Base-by-base conservation (phyloP, 2,329 filamentous ascomycete species). In the Beauveria asiatica region DNA sequence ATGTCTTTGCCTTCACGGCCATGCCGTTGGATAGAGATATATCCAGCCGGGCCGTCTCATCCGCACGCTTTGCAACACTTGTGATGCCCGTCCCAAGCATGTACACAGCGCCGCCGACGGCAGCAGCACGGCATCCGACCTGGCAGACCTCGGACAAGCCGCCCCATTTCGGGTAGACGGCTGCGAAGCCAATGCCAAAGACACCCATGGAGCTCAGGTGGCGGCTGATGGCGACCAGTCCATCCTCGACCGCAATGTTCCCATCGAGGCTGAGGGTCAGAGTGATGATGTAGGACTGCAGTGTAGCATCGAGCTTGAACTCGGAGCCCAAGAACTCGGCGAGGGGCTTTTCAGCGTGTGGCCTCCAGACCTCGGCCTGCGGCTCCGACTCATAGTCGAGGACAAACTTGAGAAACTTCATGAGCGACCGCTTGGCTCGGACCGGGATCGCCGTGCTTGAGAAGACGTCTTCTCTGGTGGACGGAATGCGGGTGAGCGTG, bases 371-470 rank as follows among this genome's bases (percentile, higher is more conserved):
- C 56, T 81, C 81, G 54, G 67, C 72, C 68, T 83, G 83, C 57
- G 71, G 70, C 58, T 79, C 76, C n/a, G 74, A 82, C 65, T 89
- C 83, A 67, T 87, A 87, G 66, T 91, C 83, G 62, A 86, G 78
- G 57, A 96, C 88, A 70, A 94, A 93, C 72, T 93, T 92, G 68
- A 97, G 80, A 68, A 97, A 95, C 73, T 95, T 96, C 88, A 97
- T 96, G 68, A 97, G 75, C 10, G 83, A 83, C 58, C 93, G 86
- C 76, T 97, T 97, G 6, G 90, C 85, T 64, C 88, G 88, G 65
- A 88, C 81, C 50, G 90, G 84, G 60, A 97, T 89, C 25, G 80
- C 80, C 41, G 83, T 83, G 70, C 91, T 88, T 52, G 87, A 83
- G 72, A 97, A 97, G 49, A 97, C 85, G 74, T 97, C 93, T 75